These are phyloP conservation scores for Blastomyces percursus DNA, from an alignment of 2,329 filamentous ascomycete species.

Conservation along the genomic window DNA sequence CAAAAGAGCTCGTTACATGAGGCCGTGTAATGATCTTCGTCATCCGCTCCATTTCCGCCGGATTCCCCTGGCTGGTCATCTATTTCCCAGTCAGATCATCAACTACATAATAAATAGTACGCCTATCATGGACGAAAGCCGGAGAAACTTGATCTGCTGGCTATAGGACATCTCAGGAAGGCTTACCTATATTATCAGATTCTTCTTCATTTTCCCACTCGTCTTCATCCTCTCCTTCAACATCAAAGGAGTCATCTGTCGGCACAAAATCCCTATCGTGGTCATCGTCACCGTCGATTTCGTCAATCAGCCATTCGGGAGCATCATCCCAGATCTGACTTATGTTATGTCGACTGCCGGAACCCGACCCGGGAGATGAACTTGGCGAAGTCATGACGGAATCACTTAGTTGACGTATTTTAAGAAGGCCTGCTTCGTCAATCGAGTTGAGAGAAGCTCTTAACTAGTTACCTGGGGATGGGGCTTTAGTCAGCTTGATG, in stretches of 20 bases:
- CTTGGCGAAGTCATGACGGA: background rate
- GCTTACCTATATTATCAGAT: background rate
- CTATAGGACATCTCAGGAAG: background rate
- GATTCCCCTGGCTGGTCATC: background rate
- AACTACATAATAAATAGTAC: background rate
- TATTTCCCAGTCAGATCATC: background rate
- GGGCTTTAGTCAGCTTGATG: background rate
- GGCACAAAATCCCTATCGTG: constrained; percentile 41
- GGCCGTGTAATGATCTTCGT: background rate
- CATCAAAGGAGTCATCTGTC: constrained; percentile 27
- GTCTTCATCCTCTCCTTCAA: constrained; percentile 25
- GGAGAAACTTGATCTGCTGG: background rate
- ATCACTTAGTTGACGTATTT: background rate
- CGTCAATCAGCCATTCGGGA: background rate
- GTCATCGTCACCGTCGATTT: background rate
- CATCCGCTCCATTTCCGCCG: background rate
- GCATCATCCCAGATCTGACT: background rate
- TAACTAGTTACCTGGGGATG: background rate
- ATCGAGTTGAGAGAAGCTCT: background rate
- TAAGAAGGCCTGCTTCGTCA: background rate
- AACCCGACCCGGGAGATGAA: background rate
- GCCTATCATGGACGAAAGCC: background rate
- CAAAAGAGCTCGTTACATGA: background rate
- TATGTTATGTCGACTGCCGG: background rate
- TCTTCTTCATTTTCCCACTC: background rate